Conservation (phyloP, 78 protist genomes). For the Chrysochromulina parva region DNA sequence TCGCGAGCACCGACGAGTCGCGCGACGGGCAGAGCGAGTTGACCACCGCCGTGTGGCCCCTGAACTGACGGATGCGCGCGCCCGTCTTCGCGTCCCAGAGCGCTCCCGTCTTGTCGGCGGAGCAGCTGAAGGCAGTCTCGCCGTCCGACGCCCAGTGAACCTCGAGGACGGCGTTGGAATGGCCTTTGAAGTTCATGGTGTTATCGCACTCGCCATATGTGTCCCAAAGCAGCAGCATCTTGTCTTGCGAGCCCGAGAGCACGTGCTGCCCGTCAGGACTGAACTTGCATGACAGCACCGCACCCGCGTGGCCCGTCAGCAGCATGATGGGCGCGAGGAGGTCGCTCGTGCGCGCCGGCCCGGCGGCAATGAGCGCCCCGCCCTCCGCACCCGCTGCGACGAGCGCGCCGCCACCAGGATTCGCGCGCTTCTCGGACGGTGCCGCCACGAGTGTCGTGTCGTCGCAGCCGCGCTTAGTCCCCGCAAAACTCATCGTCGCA, state of each 20-base stretch:
- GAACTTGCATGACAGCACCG: slow-evolving; percentile 11
- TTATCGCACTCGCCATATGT: slow-evolving; percentile 32
- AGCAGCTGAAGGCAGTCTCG: not conserved
- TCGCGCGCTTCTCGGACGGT: not conserved
- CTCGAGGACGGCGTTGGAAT: slow-evolving; percentile 5
- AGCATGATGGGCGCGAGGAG: slow-evolving; percentile 43
- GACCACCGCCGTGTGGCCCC: not conserved
- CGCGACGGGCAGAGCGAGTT: not conserved
- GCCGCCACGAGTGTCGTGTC: not conserved
- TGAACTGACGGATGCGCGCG: not conserved
- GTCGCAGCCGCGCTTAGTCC: too few species aligned
- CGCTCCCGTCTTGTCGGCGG: not conserved
- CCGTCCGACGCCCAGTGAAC: not conserved
- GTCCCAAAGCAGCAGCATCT: slow-evolving; percentile 28
- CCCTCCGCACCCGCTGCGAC: not conserved
- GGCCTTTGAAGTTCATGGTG: not conserved
- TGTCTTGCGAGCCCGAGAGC: slow-evolving; percentile 33
- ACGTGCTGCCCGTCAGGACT: slow-evolving; percentile 16
- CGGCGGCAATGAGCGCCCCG: not conserved
- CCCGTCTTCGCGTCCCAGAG: not conserved
- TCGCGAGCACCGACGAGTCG: not conserved
- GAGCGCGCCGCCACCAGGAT: not conserved
- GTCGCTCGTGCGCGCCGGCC: slow-evolving; percentile 27
- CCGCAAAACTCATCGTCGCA: too few species aligned
- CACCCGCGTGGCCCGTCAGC: slow-evolving; percentile 26